phyloP scores from a whole-genome alignment of 2,329 filamentous ascomycete species.

The Penicillium sp. region DNA sequence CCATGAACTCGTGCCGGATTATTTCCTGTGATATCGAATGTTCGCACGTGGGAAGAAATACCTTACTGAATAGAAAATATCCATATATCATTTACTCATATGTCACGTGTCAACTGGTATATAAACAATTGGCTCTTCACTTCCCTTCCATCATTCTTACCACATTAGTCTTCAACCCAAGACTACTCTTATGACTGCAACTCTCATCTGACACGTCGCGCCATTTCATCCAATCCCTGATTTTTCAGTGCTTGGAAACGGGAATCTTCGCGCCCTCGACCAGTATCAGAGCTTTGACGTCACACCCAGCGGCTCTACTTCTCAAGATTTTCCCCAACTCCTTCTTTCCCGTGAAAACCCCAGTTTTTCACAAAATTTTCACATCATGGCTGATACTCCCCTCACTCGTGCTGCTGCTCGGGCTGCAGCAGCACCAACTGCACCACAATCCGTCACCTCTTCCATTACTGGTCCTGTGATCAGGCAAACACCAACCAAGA shows the following conservation, averaged over 20 bases:
- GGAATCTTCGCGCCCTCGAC: not conserved
- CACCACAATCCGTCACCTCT: not conserved
- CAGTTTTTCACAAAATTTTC: not conserved
- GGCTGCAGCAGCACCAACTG: not conserved
- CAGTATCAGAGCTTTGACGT: conserved; percentile 3
- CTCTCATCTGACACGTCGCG: not conserved
- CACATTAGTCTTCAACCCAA: not conserved
- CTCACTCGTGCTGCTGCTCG: not conserved
- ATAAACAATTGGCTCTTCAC: not conserved
- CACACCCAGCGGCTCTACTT: conserved; percentile 1
- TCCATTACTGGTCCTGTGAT: not conserved
- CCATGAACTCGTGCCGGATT: not conserved
- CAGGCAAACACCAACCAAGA: not conserved
- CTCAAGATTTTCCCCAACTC: not conserved
- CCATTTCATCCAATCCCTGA: not conserved
- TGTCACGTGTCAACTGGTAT: too few species aligned
- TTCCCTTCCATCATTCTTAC: not conserved
- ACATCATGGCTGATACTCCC: not conserved
- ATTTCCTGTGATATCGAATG: not conserved
- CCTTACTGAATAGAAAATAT: not conserved
- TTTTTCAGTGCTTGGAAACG: too few species aligned
- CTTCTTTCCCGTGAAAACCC: not conserved
- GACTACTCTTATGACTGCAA: too few species aligned
- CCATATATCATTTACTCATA: too few species aligned
- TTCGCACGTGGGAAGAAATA: not conserved